A percentile compares a stretch with the other conserved stretches of the same genome.
Conservation (phyloP, 2,329 filamentous ascomycete genomes). For the Penicillium polonicum region DNA sequence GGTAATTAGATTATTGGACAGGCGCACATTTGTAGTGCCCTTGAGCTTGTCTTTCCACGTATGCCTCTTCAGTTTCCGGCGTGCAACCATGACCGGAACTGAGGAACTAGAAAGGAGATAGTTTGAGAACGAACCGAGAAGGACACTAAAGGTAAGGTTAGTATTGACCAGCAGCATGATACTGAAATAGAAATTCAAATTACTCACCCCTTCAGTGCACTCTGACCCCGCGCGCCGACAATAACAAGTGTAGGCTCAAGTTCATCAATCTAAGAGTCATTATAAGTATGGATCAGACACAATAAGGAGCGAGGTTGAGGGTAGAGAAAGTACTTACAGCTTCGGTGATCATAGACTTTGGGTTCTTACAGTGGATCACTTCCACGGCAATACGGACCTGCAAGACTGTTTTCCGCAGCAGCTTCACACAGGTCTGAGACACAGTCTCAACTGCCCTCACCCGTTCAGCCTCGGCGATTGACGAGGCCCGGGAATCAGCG, state of each 20-base stretch:
- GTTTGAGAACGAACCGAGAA: constrained; percentile 94
- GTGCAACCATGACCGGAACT: constrained; percentile 95
- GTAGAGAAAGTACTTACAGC: constrained; percentile 55
- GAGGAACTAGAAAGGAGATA: constrained; percentile 96
- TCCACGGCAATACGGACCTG: constrained; percentile 94
- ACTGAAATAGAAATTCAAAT: background rate
- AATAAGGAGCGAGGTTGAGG: background rate
- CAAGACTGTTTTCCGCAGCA: constrained; percentile 84
- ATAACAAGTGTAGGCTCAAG: constrained; percentile 90
- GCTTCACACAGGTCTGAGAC: constrained; percentile 76
- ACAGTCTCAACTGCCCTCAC: constrained; percentile 79
- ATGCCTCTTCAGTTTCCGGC: constrained; percentile 85
- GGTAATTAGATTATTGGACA: constrained; percentile 78
- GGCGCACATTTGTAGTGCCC: constrained; percentile 63
- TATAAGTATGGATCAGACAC: constrained; percentile 1
- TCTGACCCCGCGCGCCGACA: constrained; percentile 85
- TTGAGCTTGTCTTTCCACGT: constrained; percentile 62
- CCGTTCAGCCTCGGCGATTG: constrained; percentile 73
- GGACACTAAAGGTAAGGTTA: constrained; percentile 61
- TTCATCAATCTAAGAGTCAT: constrained; percentile 68
- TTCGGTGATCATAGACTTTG: constrained; percentile 92
- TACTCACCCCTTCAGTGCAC: constrained; percentile 84
- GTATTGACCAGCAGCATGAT: background rate
- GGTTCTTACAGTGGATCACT: constrained; percentile 97
- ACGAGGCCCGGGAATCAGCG: constrained; percentile 51